Percentiles rank a stretch among this genome's conserved stretches.
Conservation (phyloP, 768 basidiomycete species). For the Boletus vinaceobasis region DNA sequence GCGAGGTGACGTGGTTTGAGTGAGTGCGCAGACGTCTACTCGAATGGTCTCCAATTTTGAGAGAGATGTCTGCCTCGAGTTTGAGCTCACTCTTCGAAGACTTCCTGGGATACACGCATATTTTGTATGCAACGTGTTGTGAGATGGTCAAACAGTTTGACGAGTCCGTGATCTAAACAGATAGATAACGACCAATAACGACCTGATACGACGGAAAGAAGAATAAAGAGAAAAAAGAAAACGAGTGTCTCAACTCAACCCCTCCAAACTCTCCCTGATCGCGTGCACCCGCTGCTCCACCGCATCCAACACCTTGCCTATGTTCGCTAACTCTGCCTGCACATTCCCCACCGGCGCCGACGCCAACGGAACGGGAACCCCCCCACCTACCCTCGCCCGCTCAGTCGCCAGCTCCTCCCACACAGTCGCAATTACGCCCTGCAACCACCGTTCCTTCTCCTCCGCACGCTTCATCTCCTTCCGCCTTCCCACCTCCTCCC, state of each 20-base stretch:
- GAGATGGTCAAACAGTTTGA: not conserved
- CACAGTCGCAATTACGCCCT: slow-evolving; percentile 65
- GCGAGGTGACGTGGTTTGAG: too few relatives aligned
- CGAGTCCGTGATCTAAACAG: not conserved
- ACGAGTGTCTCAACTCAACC: slow-evolving; percentile 23
- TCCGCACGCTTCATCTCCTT: slow-evolving; percentile 53
- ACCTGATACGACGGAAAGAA: not conserved
- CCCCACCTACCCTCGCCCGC: slow-evolving; percentile 28
- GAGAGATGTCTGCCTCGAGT: not conserved
- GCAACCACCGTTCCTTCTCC: slow-evolving; percentile 74
- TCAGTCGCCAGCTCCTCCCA: slow-evolving; percentile 65
- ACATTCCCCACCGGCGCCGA: slow-evolving; percentile 29
- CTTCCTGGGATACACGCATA: not conserved
- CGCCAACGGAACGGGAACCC: slow-evolving; percentile 15
- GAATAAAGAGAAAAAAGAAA: too few relatives aligned
- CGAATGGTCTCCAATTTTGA: too few relatives aligned
- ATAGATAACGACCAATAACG: not conserved
- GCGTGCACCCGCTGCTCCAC: slow-evolving; percentile 54
- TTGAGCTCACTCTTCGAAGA: not conserved
- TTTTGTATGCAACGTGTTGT: too few relatives aligned
- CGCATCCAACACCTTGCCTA: slow-evolving; percentile 50
- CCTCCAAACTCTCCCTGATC: slow-evolving; percentile 44
- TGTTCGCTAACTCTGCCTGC: slow-evolving; percentile 46
- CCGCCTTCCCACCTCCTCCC: slow-evolving; percentile 42
- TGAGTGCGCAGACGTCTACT: too few relatives aligned